These are phyloP conservation scores for Daldinia eschscholtzii DNA, from an alignment of 2,329 filamentous ascomycete genomes.

Conservation along the genomic window DNA sequence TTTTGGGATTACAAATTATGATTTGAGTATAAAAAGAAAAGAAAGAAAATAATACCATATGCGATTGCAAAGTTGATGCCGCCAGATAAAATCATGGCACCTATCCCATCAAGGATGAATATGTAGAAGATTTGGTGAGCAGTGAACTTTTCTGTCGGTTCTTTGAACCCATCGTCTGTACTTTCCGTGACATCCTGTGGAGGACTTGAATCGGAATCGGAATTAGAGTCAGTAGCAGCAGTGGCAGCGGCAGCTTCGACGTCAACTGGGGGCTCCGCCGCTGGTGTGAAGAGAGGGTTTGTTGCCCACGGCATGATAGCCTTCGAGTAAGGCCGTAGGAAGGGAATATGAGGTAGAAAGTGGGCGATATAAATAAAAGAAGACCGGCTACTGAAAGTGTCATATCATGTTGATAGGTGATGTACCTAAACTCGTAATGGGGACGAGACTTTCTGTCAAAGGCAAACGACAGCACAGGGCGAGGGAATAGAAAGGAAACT, in stretches of 20 bases:
- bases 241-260: constrained; percentile 36
- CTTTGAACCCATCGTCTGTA: constrained; percentile 39
- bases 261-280: constrained; percentile 29
- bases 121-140: constrained; percentile 63
- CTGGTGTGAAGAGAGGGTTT: constrained; percentile 44
- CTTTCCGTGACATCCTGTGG: constrained; percentile 17
- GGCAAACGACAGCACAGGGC: constrained; percentile 9
- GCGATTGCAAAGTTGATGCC: constrained; percentile 66
- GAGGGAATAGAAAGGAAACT: not conserved
- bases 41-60: constrained; percentile 55
- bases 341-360: constrained; percentile 4
- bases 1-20: not conserved
- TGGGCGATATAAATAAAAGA: constrained; percentile 6
- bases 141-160: constrained; percentile 58
- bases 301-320: constrained; percentile 48
- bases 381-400: constrained; percentile 18
- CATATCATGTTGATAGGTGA: constrained; percentile 32
- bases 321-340: not conserved
- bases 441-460: not conserved
- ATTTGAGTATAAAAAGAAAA: constrained; percentile 10
- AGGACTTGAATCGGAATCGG: constrained; percentile 12
- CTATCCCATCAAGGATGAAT: constrained; percentile 61
- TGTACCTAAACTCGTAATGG: not conserved
- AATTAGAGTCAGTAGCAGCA: constrained; percentile 11
- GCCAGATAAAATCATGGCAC: constrained; percentile 61